These are phyloP conservation scores for Exophiala sp. DNA, from an alignment of 2,329 filamentous ascomycete genomes.

Conservation along the genomic window DNA sequence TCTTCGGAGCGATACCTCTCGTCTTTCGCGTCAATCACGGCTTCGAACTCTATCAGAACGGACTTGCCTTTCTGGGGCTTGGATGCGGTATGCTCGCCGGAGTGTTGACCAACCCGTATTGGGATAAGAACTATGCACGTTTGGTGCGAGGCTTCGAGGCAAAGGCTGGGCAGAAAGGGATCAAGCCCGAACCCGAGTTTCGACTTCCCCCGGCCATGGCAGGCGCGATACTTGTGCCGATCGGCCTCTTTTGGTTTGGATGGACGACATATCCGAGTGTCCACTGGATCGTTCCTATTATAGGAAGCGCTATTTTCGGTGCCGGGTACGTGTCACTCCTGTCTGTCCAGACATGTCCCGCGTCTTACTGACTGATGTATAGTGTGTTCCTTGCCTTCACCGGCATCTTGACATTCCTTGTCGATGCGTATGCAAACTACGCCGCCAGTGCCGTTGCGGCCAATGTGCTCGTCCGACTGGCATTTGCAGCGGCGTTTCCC, in stretches of 20 bases:
- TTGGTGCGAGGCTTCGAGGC: conserved; percentile 25
- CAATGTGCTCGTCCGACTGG: conserved; percentile 70
- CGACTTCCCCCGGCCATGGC: conserved; percentile 47
- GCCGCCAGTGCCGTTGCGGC: conserved; percentile 64
- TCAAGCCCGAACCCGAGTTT: conserved; percentile 47
- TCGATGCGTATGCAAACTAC: conserved; percentile 49
- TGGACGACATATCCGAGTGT: conserved; percentile 39
- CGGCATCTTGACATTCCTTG: conserved; percentile 77
- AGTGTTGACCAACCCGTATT: conserved; percentile 38
- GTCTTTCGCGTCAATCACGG: conserved; percentile 58
- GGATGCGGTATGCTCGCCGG: conserved; percentile 43
- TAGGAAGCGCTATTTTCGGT: conserved; percentile 34
- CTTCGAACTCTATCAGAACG: conserved; percentile 31
- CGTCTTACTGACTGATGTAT: conserved; percentile 42
- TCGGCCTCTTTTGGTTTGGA: conserved; percentile 53
- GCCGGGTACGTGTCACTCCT: conserved; percentile 46
- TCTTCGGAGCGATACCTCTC: conserved; percentile 80
- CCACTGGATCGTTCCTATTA: conserved; percentile 45
- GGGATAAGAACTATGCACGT: conserved; percentile 13
- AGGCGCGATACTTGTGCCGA: conserved; percentile 48
- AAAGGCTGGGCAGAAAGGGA: conserved; percentile 29
- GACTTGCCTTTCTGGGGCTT: conserved; percentile 42
- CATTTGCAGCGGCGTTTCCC: conserved; percentile 71
- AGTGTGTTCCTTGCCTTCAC: conserved; percentile 43
- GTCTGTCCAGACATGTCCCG: neutral